Evolutionary conservation across 2,329 filamentous ascomycete genomes (phyloP).

Genomic region (Stenocarpella maydis): DNA sequence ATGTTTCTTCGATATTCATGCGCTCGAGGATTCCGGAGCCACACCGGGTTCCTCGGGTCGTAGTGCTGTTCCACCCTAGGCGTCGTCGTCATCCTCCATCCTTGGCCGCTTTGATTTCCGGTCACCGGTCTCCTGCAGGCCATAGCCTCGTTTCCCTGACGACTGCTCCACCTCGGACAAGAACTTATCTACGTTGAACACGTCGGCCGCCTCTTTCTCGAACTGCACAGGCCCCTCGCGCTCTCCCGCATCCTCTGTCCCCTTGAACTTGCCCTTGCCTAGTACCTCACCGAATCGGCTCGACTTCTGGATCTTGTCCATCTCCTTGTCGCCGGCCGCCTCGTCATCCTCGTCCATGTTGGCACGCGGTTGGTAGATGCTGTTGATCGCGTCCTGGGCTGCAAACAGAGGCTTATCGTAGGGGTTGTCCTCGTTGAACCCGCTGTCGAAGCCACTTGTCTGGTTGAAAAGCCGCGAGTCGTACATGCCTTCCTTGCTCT

Average conservation of each 20-base stretch:
- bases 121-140: slow-evolving; percentile 72
- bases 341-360: slow-evolving; percentile 80
- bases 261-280: slow-evolving; percentile 91
- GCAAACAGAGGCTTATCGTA: slow-evolving; percentile 98
- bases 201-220: slow-evolving; percentile 85
- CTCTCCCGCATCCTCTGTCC: slow-evolving; percentile 81
- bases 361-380: slow-evolving; percentile 86
- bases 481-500: slow-evolving; percentile 93
- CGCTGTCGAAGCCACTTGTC: slow-evolving; percentile 86
- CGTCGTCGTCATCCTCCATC: slow-evolving; percentile 75
- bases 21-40: slow-evolving; percentile 3
- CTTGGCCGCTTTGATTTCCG: slow-evolving; percentile 75
- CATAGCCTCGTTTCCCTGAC: slow-evolving; percentile 75
- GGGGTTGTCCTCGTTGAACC: slow-evolving; percentile 96
- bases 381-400: slow-evolving; percentile 92
- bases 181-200: slow-evolving; percentile 95
- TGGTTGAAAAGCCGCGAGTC: slow-evolving; percentile 96
- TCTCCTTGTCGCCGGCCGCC: slow-evolving; percentile 80
- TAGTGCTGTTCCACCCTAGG: slow-evolving; percentile 42
- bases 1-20: slow-evolving; percentile 5
- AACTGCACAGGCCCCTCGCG: slow-evolving; percentile 95
- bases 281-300: slow-evolving; percentile 86
- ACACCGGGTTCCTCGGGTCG: neutral
- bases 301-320: slow-evolving; percentile 87
- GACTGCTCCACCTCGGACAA: slow-evolving; percentile 79